phyloP scores from a whole-genome alignment of 768 basidiomycete genomes.

The Xanthoconium stramineum region DNA sequence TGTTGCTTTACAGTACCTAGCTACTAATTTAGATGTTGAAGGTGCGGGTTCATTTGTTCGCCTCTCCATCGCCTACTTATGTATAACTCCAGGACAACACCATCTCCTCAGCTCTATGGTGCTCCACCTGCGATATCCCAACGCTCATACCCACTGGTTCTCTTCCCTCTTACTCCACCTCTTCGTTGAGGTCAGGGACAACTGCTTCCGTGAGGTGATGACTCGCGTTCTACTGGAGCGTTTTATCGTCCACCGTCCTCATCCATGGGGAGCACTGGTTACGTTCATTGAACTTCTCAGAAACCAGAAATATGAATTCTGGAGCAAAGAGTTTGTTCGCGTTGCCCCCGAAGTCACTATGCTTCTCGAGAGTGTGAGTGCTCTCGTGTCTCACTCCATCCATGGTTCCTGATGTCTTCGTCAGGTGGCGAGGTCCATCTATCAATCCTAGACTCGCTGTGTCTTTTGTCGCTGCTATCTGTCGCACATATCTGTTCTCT shows the following conservation, averaged over 20 bases:
- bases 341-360: conserved; percentile 84
- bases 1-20: conserved; percentile 77
- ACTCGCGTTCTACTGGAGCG: conserved; percentile 91
- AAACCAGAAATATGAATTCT: conserved; percentile 88
- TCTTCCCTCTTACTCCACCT: conserved; percentile 85
- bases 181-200: conserved; percentile 76
- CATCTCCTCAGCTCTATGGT: conserved; percentile 91
- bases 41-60: conserved; percentile 45
- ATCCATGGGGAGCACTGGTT: conserved; percentile 93
- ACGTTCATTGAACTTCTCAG: conserved; percentile 93
- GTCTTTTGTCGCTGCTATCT: conserved; percentile 73
- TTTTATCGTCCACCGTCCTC: conserved; percentile 90
- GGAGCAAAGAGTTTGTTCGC: conserved; percentile 83
- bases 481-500: conserved; percentile 71
- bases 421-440: conserved; percentile 76
- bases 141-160: conserved; percentile 99
- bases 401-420: conserved; percentile 3
- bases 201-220: conserved; percentile 76
- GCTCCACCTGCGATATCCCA: conserved; percentile 94
- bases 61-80: not conserved
- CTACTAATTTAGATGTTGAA: conserved; percentile 84
- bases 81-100: conserved; percentile 72
- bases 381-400: not conserved
- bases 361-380: conserved; percentile 77
- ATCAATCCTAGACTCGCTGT: conserved; percentile 65